Conservation (phyloP, 129 eudicot genomes). For the Logfia minima region DNA sequence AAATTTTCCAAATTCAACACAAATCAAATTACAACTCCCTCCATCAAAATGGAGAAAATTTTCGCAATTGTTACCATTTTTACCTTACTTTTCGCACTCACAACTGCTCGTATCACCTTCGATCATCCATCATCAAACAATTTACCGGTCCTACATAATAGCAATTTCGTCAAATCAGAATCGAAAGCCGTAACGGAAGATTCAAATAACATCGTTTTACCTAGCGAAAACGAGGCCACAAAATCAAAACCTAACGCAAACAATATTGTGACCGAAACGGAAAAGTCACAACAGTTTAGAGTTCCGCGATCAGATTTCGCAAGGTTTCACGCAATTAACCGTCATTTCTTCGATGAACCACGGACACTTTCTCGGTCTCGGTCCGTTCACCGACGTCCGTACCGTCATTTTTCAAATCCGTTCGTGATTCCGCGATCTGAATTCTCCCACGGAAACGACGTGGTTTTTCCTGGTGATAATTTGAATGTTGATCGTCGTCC, state of each 20-base stretch:
- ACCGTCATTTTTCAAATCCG: neutral
- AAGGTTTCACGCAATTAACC: slow-evolving; percentile 34
- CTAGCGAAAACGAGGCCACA: neutral
- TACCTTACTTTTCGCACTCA: slow-evolving; percentile 29
- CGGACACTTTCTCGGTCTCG: neutral
- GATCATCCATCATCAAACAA: neutral
- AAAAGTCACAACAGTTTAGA: neutral
- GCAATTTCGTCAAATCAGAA: neutral
- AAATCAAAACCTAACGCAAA: neutral
- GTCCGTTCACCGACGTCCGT: slow-evolving; percentile 9
- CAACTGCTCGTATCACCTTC: slow-evolving; percentile 34
- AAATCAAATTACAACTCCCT: neutral
- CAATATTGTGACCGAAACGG: neutral
- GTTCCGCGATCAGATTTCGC: slow-evolving; percentile 29
- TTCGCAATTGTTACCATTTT: neutral
- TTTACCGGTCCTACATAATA: neutral
- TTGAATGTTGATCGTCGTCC: neutral
- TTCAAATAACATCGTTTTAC: slow-evolving; percentile 21
- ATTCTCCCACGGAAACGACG: slow-evolving; percentile 11
- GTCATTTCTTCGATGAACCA: slow-evolving; percentile 26
- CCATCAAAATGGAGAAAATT: slow-evolving; percentile 18
- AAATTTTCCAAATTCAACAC: slow-evolving; percentile 10
- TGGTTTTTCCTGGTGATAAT: neutral
- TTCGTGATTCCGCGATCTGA: neutral
- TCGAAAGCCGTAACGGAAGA: slow-evolving; percentile 2